These are phyloP conservation scores for Lactarius akahatsu DNA, from an alignment of 768 basidiomycete species.

Conservation along the genomic window DNA sequence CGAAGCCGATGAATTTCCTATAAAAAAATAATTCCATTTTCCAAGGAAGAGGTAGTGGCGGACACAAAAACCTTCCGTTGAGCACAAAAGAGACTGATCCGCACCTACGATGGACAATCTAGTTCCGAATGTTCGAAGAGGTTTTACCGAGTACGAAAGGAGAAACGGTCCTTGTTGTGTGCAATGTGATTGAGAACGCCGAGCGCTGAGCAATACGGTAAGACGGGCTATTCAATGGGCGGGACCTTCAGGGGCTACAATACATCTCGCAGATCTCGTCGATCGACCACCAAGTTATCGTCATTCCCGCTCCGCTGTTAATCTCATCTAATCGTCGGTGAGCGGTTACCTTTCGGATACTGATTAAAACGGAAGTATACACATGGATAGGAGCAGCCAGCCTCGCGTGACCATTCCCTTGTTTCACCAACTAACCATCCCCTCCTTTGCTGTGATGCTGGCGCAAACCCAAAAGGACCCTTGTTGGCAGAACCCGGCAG, in stretches of 20 bases:
- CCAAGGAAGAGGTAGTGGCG: neutral
- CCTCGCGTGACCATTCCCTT: neutral
- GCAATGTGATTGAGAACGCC: neutral
- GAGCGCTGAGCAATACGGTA: neutral
- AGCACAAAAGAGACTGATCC: neutral
- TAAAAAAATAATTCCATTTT: neutral
- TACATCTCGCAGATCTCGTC: neutral
- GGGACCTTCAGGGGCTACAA: neutral
- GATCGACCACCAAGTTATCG: neutral
- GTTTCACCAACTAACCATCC: neutral
- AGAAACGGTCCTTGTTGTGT: neutral
- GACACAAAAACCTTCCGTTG: too few species aligned
- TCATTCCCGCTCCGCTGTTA: constrained; percentile 3
- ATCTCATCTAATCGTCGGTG: neutral
- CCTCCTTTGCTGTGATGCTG: neutral
- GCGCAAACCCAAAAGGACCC: neutral
- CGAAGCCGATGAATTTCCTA: neutral
- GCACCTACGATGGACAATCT: neutral
- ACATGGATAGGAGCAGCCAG: neutral
- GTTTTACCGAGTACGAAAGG: neutral
- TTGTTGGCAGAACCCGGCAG: neutral
- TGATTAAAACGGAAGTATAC: neutral
- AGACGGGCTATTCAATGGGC: neutral
- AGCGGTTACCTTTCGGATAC: neutral
- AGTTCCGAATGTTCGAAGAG: neutral